phyloP scores from a whole-genome alignment of 768 basidiomycete genomes.

The Boletus edulis region DNA sequence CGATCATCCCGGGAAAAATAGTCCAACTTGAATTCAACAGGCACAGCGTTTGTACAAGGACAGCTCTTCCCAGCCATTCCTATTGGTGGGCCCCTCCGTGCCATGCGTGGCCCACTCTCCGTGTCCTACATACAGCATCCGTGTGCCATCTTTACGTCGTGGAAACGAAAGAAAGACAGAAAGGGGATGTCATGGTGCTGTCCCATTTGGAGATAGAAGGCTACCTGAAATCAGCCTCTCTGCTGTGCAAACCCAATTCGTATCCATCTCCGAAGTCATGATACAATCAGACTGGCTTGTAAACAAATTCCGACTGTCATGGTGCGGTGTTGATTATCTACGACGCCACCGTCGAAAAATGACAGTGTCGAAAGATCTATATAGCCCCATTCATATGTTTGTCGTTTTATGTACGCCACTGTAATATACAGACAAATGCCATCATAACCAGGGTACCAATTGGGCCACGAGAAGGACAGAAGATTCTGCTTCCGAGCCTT shows the following conservation, averaged over 20 bases:
- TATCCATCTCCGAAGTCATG: conserved; percentile 22
- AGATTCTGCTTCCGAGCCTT: too few relatives aligned
- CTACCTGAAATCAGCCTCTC: conserved; percentile 10
- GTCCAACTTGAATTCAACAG: neutral
- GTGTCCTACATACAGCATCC: too few relatives aligned
- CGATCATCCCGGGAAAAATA: conserved; percentile 7
- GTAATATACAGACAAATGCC: conserved; percentile 7
- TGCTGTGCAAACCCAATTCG: conserved; percentile 24
- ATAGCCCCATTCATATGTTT: conserved; percentile 9
- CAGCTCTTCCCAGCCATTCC: conserved; percentile 2
- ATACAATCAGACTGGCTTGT: conserved; percentile 14
- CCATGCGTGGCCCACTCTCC: neutral
- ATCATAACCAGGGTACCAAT: conserved; percentile 4
- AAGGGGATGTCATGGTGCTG: conserved; percentile 8
- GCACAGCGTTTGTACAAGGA: neutral
- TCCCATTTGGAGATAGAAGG: conserved; percentile 26
- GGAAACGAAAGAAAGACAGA: conserved; percentile 1
- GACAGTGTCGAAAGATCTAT: neutral
- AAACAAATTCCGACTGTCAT: conserved; percentile 21
- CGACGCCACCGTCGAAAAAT: conserved; percentile 27
- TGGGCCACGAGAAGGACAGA: too few relatives aligned
- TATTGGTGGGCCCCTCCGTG: conserved; percentile 6
- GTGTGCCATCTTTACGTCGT: conserved; percentile 24
- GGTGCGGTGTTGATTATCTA: conserved; percentile 14
- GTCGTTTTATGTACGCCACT: conserved; percentile 20